Evolutionary conservation across 2,329 filamentous ascomycete genomes (phyloP).

Genomic region (Xylariaceae sp.): DNA sequence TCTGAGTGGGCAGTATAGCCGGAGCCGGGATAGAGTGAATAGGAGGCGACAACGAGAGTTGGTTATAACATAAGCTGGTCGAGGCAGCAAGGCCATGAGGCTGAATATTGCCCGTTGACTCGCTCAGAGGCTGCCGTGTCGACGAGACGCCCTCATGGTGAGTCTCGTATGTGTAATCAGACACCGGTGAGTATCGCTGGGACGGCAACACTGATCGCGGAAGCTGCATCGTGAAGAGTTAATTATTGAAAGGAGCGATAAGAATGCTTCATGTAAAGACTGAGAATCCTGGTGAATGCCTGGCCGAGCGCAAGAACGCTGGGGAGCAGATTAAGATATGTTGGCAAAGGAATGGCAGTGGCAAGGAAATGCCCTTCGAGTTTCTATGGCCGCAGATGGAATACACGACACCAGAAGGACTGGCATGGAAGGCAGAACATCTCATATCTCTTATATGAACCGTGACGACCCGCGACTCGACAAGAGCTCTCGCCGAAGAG

Average conservation of each 20-base stretch:
- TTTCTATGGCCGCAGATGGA: slow-evolving; percentile 22
- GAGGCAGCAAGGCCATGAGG: slow-evolving; percentile 34
- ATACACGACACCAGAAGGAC: slow-evolving; percentile 19
- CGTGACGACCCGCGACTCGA: slow-evolving; percentile 13
- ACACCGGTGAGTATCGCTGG: slow-evolving; percentile 43
- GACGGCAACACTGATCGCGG: slow-evolving; percentile 45
- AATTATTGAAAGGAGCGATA: slow-evolving; percentile 19
- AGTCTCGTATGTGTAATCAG: slow-evolving; percentile 43
- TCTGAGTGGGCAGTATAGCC: slow-evolving; percentile 46
- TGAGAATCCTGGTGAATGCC: slow-evolving; percentile 33
- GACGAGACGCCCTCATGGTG: slow-evolving; percentile 38
- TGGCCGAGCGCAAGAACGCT: slow-evolving; percentile 31
- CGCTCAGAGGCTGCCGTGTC: slow-evolving; percentile 43
- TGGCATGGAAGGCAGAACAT: slow-evolving; percentile 32
- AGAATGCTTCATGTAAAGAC: slow-evolving; percentile 33
- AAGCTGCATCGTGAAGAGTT: slow-evolving; percentile 35
- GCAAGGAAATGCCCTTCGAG: slow-evolving; percentile 30
- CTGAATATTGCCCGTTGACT: slow-evolving; percentile 50
- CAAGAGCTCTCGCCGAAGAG: slow-evolving; percentile 17
- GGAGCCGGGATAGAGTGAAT: slow-evolving; percentile 39
- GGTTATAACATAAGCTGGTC: slow-evolving; percentile 42
- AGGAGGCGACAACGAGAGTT: slow-evolving; percentile 39
- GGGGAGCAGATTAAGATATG: slow-evolving; percentile 33
- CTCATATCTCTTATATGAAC: slow-evolving; percentile 32
- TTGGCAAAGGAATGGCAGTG: slow-evolving; percentile 35